Evolutionary conservation across 2,329 filamentous ascomycete genomes (phyloP), one percentile per base, ranked within the genome.

Genomic region (Tolypocladium amazonense): DNA sequence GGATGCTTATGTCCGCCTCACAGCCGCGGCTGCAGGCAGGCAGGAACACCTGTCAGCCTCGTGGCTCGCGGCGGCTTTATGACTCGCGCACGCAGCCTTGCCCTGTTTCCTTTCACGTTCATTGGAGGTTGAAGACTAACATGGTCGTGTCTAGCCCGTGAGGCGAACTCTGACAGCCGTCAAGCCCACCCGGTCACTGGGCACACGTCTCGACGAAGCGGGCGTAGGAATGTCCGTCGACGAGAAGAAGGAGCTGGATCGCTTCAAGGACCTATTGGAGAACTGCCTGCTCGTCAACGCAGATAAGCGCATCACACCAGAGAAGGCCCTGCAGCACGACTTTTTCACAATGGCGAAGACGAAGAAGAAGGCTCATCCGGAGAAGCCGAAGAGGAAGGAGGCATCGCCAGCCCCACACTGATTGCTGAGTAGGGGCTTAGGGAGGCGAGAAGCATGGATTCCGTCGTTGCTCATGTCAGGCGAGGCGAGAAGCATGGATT

Each of bases 281-380:
- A 88, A 89, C 59, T 97, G 92, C 71, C 79, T 99, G 64, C 86
- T 88, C 61, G 81, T 97, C 64, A 96, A 97, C 70, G 91, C 93
- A 0, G 92, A 96, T 72, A 96, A 95, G 79, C 84, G 94, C 63
- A 89, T 94, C 68, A 93, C 89, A 55, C 90, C 94, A 0, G 79
- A 82, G 18, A 92, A 97, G 69, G 94, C 94, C 56, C 77, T 97
- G 67, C 88, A 86, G 69, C 93, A 97, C 77, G 89, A 89, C 1
- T 97, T 97, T 74, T 91, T 97, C 67, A 77, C 76, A 33, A 76
- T 80, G 53, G 39, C 43, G 3, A 45, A 39, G 25, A 23, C 57
- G 23, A 56, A 18, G 52, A 43, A 53, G 11, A 53, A 53, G 50
- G 30, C 50, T 35, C 50, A 6, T 18, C 50, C 50, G 30, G 50